Percentiles rank a stretch among this genome's conserved stretches.
These are phyloP conservation scores for Rhizopogon vulgaris DNA, from an alignment of 768 basidiomycete genomes.

Conservation along the genomic window DNA sequence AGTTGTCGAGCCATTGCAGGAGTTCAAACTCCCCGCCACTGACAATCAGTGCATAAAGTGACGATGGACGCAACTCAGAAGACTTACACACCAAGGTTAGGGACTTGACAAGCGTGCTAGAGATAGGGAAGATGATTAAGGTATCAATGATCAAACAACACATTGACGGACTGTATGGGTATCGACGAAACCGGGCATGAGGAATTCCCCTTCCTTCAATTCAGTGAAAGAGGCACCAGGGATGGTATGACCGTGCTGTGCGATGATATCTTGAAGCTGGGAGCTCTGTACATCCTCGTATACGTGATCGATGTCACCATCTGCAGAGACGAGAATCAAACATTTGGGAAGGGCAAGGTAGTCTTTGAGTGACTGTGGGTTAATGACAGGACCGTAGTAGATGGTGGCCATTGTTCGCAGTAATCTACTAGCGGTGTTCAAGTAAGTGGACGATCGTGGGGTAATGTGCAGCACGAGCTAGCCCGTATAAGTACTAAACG, in stretches of 20 bases:
- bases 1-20: slow-evolving; percentile 77
- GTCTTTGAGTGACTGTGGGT: slow-evolving; percentile 37
- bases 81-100: slow-evolving; percentile 32
- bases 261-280: slow-evolving; percentile 43
- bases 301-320: slow-evolving; percentile 68
- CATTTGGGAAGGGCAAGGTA: slow-evolving; percentile 45
- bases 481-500: background rate
- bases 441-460: background rate
- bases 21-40: slow-evolving; percentile 85
- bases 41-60: slow-evolving; percentile 7
- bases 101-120: slow-evolving; percentile 36
- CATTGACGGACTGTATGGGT: slow-evolving; percentile 66
- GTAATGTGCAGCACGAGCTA: background rate
- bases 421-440: background rate
- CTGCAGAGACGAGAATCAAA: slow-evolving; percentile 44
- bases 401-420: slow-evolving; percentile 24
- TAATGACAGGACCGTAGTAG: slow-evolving; percentile 56
- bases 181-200: slow-evolving; percentile 87
- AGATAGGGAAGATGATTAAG: background rate
- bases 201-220: slow-evolving; percentile 53
- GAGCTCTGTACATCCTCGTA: slow-evolving; percentile 48
- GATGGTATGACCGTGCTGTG: slow-evolving; percentile 42
- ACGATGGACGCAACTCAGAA: background rate
- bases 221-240: slow-evolving; percentile 24
- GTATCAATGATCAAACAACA: background rate